Base-by-base conservation (phyloP, 2,329 filamentous ascomycete genomes). In the Aureobasidium sp. region DNA sequence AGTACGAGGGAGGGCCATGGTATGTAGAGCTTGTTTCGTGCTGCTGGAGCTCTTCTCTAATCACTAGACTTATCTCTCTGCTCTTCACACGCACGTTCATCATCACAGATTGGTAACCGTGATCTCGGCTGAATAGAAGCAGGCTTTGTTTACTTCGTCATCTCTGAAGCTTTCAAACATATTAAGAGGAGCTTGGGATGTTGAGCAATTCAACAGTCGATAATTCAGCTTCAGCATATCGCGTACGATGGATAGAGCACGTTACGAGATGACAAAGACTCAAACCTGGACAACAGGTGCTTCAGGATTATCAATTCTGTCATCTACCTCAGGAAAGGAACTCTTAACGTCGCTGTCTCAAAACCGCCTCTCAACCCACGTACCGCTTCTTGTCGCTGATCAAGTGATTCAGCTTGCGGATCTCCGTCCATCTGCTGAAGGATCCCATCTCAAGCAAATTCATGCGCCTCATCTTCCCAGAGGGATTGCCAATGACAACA, bases 381-480 rank as follows among this genome's bases (percentile, higher is more conserved):
- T 50, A 50, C n/a, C 37, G 25, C 45, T 32, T 59, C 51, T 41
- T 30, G 36, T 65, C 62, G 42, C 48, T 64, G 37, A 62, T 57
- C 67, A 75, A 61, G 53, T 75, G 72, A 66, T 81, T 81, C 69
- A 80, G 66, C 70, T 74, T 77, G 50, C 78, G 67, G 59, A 92
- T 90, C 72, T 91, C 88, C 29, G 83, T 87, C 85, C 87, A 92
- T 44, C 89, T 78, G 55, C 82, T 87, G 78, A 87, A 77, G 39
- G 77, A 75, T 0, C 89, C 88, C 62, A 89, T 74, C 71, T 92
- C 89, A 16, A 92, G 76, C 29, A 90, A 71, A 69, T 84, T 90
- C 80, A 91, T 85, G 63, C 85, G 81, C 54, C 89, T 80, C 68
- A 82, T 83, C 72, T 85, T 86, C 50, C 86, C 83, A 48, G 82